Conservation (phyloP, 148 eudicot genomes). For the Rhododendron griersonianum region DNA sequence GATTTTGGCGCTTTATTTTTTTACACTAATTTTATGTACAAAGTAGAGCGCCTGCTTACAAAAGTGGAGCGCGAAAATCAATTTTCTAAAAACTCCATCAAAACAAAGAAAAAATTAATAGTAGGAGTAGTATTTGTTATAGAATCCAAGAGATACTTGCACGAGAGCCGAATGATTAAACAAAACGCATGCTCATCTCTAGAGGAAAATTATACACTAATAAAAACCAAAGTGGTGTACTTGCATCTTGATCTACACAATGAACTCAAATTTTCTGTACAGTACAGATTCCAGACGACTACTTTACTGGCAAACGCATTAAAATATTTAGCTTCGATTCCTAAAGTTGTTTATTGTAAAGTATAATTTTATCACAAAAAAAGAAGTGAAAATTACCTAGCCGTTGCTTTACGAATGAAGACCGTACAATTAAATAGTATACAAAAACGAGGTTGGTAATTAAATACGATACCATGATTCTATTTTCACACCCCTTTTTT, state of each 20-base stretch:
- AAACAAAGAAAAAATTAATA: background rate
- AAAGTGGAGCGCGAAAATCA: too few relatives aligned
- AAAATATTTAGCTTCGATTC: background rate
- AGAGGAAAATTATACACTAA: background rate
- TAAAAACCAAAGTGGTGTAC: conserved; percentile 6
- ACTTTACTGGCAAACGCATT: background rate
- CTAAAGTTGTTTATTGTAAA: background rate
- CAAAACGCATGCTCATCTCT: conserved; percentile 5
- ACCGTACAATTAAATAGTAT: background rate
- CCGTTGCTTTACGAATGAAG: background rate
- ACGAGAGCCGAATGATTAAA: background rate
- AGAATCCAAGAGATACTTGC: background rate
- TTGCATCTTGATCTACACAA: conserved; percentile 10
- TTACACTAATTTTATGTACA: too few relatives aligned
- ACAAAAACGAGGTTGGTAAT: background rate
- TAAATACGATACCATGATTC: background rate
- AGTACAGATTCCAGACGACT: too few relatives aligned
- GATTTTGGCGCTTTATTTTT: too few relatives aligned
- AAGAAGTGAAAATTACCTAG: conserved; percentile 5
- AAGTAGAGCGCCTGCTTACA: too few relatives aligned
- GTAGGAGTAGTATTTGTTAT: background rate
- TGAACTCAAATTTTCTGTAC: background rate
- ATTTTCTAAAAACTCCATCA: too few relatives aligned
- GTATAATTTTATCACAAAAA: background rate
- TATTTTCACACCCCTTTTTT: too few relatives aligned